phyloP scores from a whole-genome alignment of 192 early-diverging fungal species.

The Entomortierella beljakovae region DNA sequence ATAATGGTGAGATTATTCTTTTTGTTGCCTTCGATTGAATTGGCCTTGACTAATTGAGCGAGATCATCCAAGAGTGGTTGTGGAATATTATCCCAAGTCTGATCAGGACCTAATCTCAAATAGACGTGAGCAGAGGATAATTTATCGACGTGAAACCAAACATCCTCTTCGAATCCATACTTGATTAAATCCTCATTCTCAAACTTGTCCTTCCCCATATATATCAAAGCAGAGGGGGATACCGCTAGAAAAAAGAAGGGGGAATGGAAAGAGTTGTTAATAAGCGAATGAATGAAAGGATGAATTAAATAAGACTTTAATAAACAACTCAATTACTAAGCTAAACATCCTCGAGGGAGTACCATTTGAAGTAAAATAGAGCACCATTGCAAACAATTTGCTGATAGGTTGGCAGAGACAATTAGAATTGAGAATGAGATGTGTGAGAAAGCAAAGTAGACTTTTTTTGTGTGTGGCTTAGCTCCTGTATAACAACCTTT shows the following conservation, averaged over 20 bases:
- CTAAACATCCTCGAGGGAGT: background rate
- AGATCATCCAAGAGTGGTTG: conserved; percentile 80
- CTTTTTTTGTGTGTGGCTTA: background rate
- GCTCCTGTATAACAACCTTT: too few species aligned
- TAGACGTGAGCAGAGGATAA: conserved; percentile 98
- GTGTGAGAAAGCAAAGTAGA: background rate
- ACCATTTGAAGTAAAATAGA: conserved; percentile 78
- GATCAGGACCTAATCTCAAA: conserved; percentile 75
- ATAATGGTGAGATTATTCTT: conserved; percentile 91
- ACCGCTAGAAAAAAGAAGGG: conserved; percentile 56
- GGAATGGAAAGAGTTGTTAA: background rate
- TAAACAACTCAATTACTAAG: background rate
- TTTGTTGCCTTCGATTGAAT: conserved; percentile 98
- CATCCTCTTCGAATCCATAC: conserved; percentile 94
- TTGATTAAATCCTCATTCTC: conserved; percentile 98
- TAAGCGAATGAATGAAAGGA: background rate
- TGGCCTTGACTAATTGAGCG: conserved; percentile 97
- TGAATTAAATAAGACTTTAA: background rate
- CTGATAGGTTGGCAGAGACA: too few species aligned
- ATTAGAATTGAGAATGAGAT: background rate
- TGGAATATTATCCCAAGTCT: conserved; percentile 88
- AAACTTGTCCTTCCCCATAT: conserved; percentile 99
- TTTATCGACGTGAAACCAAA: conserved; percentile 99
- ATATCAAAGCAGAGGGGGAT: conserved; percentile 81
- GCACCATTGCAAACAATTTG: conserved; percentile 80